A percentile compares a stretch with the other conserved stretches of the same genome.
phyloP scores from a whole-genome alignment of 352 stramenopile genomes.

The Phytopythium oedochilum region DNA sequence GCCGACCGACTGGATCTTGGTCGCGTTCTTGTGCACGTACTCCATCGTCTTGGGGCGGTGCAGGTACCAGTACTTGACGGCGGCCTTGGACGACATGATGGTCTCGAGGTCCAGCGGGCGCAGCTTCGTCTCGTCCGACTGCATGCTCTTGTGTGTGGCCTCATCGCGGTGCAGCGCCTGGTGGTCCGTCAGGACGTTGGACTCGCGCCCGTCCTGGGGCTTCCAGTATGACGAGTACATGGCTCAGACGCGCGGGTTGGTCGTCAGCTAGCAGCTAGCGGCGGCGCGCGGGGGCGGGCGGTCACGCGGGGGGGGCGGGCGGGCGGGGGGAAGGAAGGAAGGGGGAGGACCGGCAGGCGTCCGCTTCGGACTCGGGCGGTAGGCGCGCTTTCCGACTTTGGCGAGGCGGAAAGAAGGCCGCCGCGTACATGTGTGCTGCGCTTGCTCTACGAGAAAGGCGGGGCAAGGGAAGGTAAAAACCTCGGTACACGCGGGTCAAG shows the following conservation, averaged over 20 bases:
- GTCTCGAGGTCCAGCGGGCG: slow-evolving; percentile 81
- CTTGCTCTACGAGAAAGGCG: slow-evolving; percentile 2
- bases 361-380: background rate
- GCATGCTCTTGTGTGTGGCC: slow-evolving; percentile 65
- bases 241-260: background rate
- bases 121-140: slow-evolving; percentile 78
- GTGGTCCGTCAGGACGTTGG: slow-evolving; percentile 73
- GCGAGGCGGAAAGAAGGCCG: background rate
- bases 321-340: background rate
- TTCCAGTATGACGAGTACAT: slow-evolving; percentile 90
- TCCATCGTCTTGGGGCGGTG: slow-evolving; percentile 88
- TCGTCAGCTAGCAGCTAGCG: background rate
- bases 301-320: background rate
- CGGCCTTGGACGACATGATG: slow-evolving; percentile 84
- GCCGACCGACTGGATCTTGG: slow-evolving; percentile 79
- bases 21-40: slow-evolving; percentile 87
- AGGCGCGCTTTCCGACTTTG: slow-evolving; percentile 11
- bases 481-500: background rate
- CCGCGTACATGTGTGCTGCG: too few species aligned
- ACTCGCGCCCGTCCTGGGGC: slow-evolving; percentile 67
- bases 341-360: background rate
- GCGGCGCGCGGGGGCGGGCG: background rate
- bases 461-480: background rate
- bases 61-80: slow-evolving; percentile 89
- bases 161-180: slow-evolving; percentile 79